Percentiles rank a stretch among this genome's conserved stretches.
Evolutionary conservation across 495 filamentous ascomycete genomes (phyloP).

Genomic region (Bacidia gigantensis): DNA sequence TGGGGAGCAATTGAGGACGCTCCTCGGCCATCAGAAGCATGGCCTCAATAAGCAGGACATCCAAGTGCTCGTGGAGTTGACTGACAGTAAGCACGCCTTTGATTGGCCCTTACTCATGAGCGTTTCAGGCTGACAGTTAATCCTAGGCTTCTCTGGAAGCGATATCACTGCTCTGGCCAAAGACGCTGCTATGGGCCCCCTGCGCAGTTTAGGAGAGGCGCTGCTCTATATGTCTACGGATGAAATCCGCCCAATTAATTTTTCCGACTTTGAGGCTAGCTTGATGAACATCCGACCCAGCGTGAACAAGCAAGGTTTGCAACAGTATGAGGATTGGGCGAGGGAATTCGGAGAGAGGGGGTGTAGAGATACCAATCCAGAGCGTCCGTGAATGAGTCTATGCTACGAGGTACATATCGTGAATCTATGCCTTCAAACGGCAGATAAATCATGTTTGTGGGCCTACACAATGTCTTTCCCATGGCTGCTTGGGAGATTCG

Average conservation of each 20-base stretch:
- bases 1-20: conserved; percentile 56
- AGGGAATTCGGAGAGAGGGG: conserved; percentile 84
- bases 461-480: neutral
- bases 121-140: neutral
- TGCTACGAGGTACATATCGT: too few species aligned
- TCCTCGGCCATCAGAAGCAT: conserved; percentile 82
- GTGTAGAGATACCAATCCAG: conserved; percentile 43
- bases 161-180: conserved; percentile 97
- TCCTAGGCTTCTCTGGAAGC: conserved; percentile 80
- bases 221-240: conserved; percentile 84
- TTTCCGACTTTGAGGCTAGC: conserved; percentile 76
- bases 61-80: conserved; percentile 58
- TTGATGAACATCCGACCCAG: conserved; percentile 77
- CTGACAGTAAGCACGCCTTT: conserved; percentile 52
- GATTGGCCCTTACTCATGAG: neutral
- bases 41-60: conserved; percentile 63
- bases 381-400: too few species aligned
- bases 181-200: conserved; percentile 94
- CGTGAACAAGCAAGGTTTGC: conserved; percentile 71
- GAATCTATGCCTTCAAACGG: neutral
- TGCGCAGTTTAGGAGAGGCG: conserved; percentile 81
- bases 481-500: too few species aligned
- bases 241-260: conserved; percentile 75
- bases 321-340: conserved; percentile 89
- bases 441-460: neutral